Percentiles rank a stretch among this genome's conserved stretches.
These are phyloP conservation scores for Symbiotaphrina buchneri DNA, from an alignment of 495 filamentous ascomycete genomes.

Conservation along the genomic window DNA sequence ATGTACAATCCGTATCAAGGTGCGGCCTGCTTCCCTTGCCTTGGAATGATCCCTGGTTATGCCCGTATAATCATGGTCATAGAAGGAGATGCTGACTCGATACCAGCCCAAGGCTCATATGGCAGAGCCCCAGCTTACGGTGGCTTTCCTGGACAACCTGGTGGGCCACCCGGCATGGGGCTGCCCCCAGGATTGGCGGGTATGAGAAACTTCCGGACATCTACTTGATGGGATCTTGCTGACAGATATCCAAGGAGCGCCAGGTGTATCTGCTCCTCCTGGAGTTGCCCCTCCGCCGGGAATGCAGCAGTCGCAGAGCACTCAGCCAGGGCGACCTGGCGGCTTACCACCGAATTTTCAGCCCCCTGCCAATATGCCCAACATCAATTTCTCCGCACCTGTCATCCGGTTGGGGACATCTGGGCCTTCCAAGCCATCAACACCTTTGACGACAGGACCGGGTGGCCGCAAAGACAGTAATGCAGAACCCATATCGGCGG, in stretches of 20 bases:
- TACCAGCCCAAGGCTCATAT: too few species aligned
- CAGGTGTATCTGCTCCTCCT: slow-evolving; percentile 55
- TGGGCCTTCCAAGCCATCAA: slow-evolving; percentile 38
- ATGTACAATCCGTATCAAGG: slow-evolving; percentile 71
- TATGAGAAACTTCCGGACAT: slow-evolving; percentile 21
- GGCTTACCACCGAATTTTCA: slow-evolving; percentile 73
- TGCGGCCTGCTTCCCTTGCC: too few species aligned
- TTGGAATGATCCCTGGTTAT: too few species aligned
- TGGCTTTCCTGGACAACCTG: slow-evolving; percentile 40
- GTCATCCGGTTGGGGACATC: slow-evolving; percentile 77
- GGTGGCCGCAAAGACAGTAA: slow-evolving; percentile 16
- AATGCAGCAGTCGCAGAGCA: slow-evolving; percentile 46
- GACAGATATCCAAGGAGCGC: slow-evolving; percentile 50
- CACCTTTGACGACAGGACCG: slow-evolving; percentile 18
- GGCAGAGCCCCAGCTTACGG: slow-evolving; percentile 51
- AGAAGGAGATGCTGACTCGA: too few species aligned
- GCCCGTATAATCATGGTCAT: too few species aligned
- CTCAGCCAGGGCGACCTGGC: slow-evolving; percentile 51
- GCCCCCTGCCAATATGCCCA: slow-evolving; percentile 77
- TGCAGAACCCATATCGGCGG: slow-evolving; percentile 18
- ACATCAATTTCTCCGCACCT: slow-evolving; percentile 95
- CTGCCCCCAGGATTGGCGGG: slow-evolving; percentile 79
- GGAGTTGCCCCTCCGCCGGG: slow-evolving; percentile 14
- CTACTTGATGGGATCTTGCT: slow-evolving; percentile 40
- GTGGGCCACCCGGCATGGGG: slow-evolving; percentile 35